Conservation (phyloP, 371 early-diverging fungal genomes). For the Syncephalis fuscata region DNA sequence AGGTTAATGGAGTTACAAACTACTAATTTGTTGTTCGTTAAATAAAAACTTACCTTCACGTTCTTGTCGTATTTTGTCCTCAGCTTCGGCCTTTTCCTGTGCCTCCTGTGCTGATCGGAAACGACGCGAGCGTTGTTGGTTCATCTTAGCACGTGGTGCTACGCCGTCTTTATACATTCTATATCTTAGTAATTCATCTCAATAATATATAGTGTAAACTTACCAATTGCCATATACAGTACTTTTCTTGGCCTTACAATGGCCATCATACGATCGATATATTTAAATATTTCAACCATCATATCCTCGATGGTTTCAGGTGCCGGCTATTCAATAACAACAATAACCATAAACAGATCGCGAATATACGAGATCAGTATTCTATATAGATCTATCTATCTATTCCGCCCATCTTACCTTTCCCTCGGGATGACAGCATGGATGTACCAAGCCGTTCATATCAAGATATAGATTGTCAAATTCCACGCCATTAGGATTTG, state of each 20-base stretch:
- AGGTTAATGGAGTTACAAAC: neutral
- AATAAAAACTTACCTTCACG: constrained; percentile 25
- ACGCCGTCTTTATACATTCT: constrained; percentile 72
- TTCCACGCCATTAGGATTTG: constrained; percentile 88
- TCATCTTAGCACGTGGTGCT: constrained; percentile 99
- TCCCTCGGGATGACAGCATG: constrained; percentile 91
- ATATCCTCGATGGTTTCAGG: constrained; percentile 89
- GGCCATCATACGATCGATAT: constrained; percentile 85
- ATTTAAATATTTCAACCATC: constrained; percentile 85
- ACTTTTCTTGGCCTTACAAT: constrained; percentile 88
- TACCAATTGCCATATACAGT: constrained; percentile 92
- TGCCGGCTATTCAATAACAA: constrained; percentile 34
- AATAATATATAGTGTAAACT: neutral
- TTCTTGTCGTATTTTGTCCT: constrained; percentile 41
- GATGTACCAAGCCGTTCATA: constrained; percentile 99
- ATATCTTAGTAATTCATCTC: neutral
- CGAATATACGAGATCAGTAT: too few relatives aligned
- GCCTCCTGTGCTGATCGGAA: constrained; percentile 89
- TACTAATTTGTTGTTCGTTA: neutral
- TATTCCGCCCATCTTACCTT: constrained; percentile 24
- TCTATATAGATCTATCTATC: too few relatives aligned
- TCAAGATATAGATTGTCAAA: constrained; percentile 97
- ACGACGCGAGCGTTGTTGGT: constrained; percentile 97
- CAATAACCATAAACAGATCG: too few relatives aligned
- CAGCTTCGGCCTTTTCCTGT: constrained; percentile 50